phyloP scores from a whole-genome alignment of 768 basidiomycete species.

The Ramaria sp. region DNA sequence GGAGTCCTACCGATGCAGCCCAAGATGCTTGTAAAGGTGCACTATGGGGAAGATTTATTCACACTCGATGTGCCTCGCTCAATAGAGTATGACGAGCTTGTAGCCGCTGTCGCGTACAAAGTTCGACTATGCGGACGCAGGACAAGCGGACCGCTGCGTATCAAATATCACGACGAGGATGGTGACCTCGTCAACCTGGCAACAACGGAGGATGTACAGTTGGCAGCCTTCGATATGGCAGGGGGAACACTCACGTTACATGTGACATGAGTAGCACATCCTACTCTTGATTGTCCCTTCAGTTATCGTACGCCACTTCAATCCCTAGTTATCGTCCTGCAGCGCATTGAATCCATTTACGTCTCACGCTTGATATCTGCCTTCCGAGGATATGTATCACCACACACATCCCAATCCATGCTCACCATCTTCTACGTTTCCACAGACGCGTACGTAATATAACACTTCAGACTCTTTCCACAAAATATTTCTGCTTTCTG shows the following conservation, averaged over 20 bases:
- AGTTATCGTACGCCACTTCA: not conserved
- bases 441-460: not conserved
- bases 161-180: constrained; percentile 88
- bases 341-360: constrained; percentile 6
- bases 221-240: constrained; percentile 61
- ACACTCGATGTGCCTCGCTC: constrained; percentile 78
- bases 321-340: not conserved
- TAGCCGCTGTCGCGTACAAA: constrained; percentile 87
- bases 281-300: not conserved
- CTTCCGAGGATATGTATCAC: constrained; percentile 8
- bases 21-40: constrained; percentile 86
- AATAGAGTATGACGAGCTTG: constrained; percentile 73
- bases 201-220: constrained; percentile 87
- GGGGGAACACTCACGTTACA: constrained; percentile 54
- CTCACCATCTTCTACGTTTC: not conserved
- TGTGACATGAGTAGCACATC: constrained; percentile 50
- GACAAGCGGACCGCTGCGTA: constrained; percentile 70
- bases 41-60: constrained; percentile 92
- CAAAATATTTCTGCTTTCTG: not conserved
- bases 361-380: constrained; percentile 5
- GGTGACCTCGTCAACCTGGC: constrained; percentile 83
- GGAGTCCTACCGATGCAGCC: constrained; percentile 12
- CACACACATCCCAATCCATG: not conserved
- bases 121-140: constrained; percentile 80
- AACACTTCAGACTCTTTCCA: constrained; percentile 1